A percentile compares a stretch with the other conserved stretches of the same genome.
Conservation (phyloP, 2,329 filamentous ascomycete species). For the Talaromyces sp. region DNA sequence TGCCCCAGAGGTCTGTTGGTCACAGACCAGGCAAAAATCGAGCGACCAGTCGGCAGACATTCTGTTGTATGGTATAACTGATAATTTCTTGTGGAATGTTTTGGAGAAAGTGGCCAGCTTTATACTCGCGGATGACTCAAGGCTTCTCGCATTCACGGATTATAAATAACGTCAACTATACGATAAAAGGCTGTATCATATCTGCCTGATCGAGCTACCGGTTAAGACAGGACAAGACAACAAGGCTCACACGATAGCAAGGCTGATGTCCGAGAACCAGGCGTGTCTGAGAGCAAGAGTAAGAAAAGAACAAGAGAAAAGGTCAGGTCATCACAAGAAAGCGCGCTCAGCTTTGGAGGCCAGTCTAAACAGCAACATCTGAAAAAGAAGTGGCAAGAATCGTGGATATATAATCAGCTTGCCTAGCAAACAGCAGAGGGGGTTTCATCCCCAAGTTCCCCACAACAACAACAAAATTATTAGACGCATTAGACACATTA, state of each 20-base stretch:
- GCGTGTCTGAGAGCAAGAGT: background rate
- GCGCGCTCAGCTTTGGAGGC: background rate
- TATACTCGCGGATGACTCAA: background rate
- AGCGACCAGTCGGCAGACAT: slow-evolving; percentile 66
- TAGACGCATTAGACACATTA: background rate
- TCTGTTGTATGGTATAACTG: background rate
- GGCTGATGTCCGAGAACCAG: background rate
- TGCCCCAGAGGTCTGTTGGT: slow-evolving; percentile 73
- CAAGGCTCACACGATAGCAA: background rate
- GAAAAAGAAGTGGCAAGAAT: slow-evolving; percentile 1
- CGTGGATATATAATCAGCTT: slow-evolving; percentile 3
- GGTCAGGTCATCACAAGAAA: background rate
- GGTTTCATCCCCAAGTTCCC: slow-evolving; percentile 7
- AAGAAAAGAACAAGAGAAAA: background rate
- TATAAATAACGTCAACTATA: background rate
- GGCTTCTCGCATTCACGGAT: background rate
- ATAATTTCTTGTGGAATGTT: background rate
- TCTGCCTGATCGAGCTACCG: slow-evolving; percentile 7
- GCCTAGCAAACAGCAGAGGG: background rate
- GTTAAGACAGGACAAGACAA: background rate
- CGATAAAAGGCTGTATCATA: slow-evolving; percentile 9
- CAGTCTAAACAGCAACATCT: background rate
- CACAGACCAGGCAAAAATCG: slow-evolving; percentile 91
- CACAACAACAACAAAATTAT: background rate
- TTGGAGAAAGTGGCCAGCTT: background rate